A percentile compares a stretch with the other conserved stretches of the same genome.
Evolutionary conservation across 139 green algal species (phyloP).

Genomic region (Edaphochlamys debaryana): DNA sequence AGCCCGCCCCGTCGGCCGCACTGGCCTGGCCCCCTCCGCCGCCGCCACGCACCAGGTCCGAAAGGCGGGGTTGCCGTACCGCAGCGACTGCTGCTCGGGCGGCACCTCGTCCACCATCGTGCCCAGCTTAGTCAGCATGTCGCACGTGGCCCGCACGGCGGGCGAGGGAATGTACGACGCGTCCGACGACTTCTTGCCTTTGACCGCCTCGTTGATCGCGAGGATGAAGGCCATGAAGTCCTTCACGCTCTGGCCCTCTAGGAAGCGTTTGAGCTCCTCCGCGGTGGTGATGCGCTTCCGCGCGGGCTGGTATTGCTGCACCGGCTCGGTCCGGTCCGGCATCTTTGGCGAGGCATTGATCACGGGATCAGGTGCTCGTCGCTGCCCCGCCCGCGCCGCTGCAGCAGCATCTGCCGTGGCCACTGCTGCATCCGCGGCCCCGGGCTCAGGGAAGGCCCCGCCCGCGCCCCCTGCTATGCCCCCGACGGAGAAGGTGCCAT

Average conservation of each 20-base stretch:
- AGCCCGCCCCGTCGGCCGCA: too few relatives aligned
- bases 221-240: slow-evolving; percentile 90
- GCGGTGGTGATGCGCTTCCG: slow-evolving; percentile 49
- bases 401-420: background rate
- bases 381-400: background rate
- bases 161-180: slow-evolving; percentile 2
- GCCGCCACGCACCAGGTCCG: slow-evolving; percentile 83
- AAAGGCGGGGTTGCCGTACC: slow-evolving; percentile 95
- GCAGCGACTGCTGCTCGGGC: slow-evolving; percentile 75
- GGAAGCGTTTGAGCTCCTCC: slow-evolving; percentile 65
- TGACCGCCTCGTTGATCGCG: slow-evolving; percentile 74
- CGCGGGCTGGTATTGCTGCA: slow-evolving; percentile 6
- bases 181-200: slow-evolving; percentile 17
- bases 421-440: slow-evolving; percentile 5
- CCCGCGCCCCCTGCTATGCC: slow-evolving; percentile 16
- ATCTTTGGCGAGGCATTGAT: slow-evolving; percentile 10
- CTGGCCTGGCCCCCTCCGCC: too few relatives aligned
- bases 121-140: slow-evolving; percentile 70
- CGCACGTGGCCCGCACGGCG: slow-evolving; percentile 21
- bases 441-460: background rate
- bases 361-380: background rate
- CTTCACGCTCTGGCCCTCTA: slow-evolving; percentile 52
- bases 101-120: slow-evolving; percentile 86
- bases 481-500: background rate
- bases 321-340: background rate